Evolutionary conservation across 352 stramenopile species (phyloP).

Genomic region (Phytopythium kandeliae): DNA sequence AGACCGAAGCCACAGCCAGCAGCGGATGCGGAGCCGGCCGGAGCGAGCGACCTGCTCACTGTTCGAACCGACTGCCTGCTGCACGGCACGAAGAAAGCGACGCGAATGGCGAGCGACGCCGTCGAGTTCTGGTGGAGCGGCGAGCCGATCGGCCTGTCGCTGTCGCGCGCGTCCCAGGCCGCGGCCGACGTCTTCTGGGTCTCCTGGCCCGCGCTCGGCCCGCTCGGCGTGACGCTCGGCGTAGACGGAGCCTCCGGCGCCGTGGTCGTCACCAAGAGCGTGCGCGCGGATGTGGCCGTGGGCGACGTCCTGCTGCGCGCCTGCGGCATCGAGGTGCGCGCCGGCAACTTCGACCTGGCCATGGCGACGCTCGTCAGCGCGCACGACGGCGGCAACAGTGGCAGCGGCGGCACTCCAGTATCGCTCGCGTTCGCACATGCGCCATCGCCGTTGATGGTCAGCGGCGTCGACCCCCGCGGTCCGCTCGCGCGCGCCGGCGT

Average conservation of each 20-base stretch:
- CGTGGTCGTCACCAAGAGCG: constrained; percentile 61
- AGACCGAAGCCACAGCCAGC: too few relatives aligned
- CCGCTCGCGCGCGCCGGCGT: constrained; percentile 45
- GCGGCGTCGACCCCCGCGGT: constrained; percentile 42
- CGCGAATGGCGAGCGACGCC: background rate
- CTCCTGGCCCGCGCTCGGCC: constrained; percentile 30
- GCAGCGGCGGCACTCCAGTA: constrained; percentile 22
- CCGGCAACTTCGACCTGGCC: constrained; percentile 45
- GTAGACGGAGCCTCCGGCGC: constrained; percentile 63
- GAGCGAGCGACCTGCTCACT: background rate
- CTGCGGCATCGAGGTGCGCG: constrained; percentile 30
- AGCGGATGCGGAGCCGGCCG: too few relatives aligned
- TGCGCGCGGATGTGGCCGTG: constrained; percentile 37
- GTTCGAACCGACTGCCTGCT: background rate
- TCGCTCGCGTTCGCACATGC: constrained; percentile 49
- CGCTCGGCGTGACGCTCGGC: constrained; percentile 67
- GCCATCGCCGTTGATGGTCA: constrained; percentile 40
- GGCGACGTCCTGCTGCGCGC: constrained; percentile 57
- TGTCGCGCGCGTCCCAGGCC: background rate
- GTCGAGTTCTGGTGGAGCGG: constrained; percentile 6
- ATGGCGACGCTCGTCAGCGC: constrained; percentile 49
- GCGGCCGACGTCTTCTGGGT: constrained; percentile 11
- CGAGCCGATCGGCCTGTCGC: constrained; percentile 2
- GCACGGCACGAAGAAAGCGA: background rate
- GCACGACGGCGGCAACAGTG: constrained; percentile 27